Conservation (phyloP, 495 filamentous ascomycete species). For the Penicillium cinerascens region DNA sequence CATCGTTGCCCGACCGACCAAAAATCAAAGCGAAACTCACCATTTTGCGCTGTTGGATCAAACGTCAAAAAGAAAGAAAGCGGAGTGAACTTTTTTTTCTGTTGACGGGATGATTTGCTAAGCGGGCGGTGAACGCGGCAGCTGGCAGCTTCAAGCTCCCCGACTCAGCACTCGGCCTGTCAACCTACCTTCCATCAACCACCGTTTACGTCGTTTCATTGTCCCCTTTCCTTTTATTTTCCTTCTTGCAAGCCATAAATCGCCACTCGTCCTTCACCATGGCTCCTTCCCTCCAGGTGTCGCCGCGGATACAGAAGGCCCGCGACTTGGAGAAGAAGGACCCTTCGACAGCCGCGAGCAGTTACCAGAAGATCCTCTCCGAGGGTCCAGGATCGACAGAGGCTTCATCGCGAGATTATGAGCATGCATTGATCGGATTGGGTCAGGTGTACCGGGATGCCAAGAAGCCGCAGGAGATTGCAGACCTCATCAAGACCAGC, state of each 20-base stretch:
- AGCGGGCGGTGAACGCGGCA: constrained; percentile 28
- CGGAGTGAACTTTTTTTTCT: constrained; percentile 30
- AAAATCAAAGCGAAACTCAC: constrained; percentile 12
- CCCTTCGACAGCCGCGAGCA: constrained; percentile 71
- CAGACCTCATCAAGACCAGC: constrained; percentile 86
- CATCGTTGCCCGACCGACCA: neutral
- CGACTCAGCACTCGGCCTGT: constrained; percentile 20
- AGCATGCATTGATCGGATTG: constrained; percentile 65
- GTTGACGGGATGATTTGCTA: constrained; percentile 31
- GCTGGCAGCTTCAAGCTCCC: constrained; percentile 36
- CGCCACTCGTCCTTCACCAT: constrained; percentile 29
- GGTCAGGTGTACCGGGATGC: constrained; percentile 91
- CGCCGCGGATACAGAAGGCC: constrained; percentile 74
- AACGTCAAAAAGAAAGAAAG: constrained; percentile 11
- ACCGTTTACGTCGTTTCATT: constrained; percentile 6
- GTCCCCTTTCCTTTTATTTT: constrained; percentile 1
- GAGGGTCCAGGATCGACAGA: constrained; percentile 79
- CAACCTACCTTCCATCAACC: constrained; percentile 21
- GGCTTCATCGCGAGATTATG: constrained; percentile 81
- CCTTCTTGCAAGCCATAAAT: neutral
- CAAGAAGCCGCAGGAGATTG: constrained; percentile 82
- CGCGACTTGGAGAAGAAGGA: constrained; percentile 76
- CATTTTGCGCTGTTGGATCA: constrained; percentile 17
- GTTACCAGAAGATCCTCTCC: constrained; percentile 85
- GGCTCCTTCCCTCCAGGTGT: constrained; percentile 48